These are phyloP conservation scores for Truncatella angustata DNA, from an alignment of 2,329 filamentous ascomycete genomes.

Conservation along the genomic window DNA sequence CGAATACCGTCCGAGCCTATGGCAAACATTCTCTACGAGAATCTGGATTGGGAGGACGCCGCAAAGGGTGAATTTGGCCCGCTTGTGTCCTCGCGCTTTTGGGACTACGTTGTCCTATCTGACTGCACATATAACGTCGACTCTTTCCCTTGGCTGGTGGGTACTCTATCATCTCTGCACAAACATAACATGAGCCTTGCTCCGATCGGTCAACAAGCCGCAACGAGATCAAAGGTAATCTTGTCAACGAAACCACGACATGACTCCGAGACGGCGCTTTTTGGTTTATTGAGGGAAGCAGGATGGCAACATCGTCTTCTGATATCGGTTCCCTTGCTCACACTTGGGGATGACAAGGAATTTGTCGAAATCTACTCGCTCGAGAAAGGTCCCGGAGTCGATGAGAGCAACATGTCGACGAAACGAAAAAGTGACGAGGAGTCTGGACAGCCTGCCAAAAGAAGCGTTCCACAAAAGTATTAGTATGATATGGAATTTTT, in stretches of 20 bases:
- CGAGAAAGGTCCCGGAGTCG: constrained; percentile 28
- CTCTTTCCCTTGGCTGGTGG: constrained; percentile 51
- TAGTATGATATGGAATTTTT: background rate
- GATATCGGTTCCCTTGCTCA: constrained; percentile 42
- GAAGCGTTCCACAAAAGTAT: background rate
- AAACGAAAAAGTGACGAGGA: background rate
- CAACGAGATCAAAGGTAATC: constrained; percentile 35
- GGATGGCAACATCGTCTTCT: constrained; percentile 44
- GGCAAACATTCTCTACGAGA: constrained; percentile 46
- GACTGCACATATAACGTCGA: constrained; percentile 64
- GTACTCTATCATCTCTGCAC: constrained; percentile 51
- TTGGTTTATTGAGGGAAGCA: constrained; percentile 42
- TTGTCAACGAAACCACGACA: constrained; percentile 57
- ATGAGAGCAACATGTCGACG: background rate
- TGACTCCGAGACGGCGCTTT: constrained; percentile 48
- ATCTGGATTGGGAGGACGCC: constrained; percentile 57
- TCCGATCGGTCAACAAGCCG: constrained; percentile 6
- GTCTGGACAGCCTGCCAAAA: background rate
- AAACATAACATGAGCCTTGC: constrained; percentile 27
- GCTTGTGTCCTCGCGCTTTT: constrained; percentile 35
- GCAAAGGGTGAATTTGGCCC: constrained; percentile 42
- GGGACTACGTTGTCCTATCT: constrained; percentile 55
- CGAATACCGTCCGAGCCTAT: background rate
- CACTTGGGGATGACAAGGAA: constrained; percentile 42
- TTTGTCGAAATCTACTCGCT: constrained; percentile 53